These are phyloP conservation scores for Saccharum hybrid DNA, from an alignment of 202 grass and related monocot genomes.

Conservation along the genomic window DNA sequence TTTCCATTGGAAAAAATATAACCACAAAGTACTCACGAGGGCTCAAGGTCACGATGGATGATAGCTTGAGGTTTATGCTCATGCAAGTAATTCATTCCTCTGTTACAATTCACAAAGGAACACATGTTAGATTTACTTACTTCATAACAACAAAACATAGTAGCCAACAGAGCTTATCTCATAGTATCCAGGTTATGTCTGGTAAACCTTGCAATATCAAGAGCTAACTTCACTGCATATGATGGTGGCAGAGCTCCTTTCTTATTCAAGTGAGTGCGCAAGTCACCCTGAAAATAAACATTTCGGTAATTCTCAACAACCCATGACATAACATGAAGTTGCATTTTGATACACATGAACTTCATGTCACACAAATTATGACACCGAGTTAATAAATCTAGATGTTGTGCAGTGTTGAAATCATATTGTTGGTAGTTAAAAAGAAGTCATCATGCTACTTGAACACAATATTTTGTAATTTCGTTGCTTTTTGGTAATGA, in stretches of 20 bases:
- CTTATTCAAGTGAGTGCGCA: slow-evolving; percentile 66
- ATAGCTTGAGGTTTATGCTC: slow-evolving; percentile 92
- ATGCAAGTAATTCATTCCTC: slow-evolving; percentile 98
- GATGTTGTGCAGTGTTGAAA: slow-evolving; percentile 15
- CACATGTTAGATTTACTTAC: slow-evolving; percentile 14
- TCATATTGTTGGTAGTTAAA: slow-evolving; percentile 20
- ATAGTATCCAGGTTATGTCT: slow-evolving; percentile 18
- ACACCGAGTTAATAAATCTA: neutral
- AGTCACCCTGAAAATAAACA: slow-evolving; percentile 74
- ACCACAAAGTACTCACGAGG: slow-evolving; percentile 70
- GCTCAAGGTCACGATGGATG: slow-evolving; percentile 98
- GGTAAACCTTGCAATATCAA: slow-evolving; percentile 94
- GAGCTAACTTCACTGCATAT: slow-evolving; percentile 80
- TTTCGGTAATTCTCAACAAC: slow-evolving; percentile 21
- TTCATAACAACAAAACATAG: slow-evolving; percentile 38
- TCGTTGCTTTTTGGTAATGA: neutral
- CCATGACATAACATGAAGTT: slow-evolving; percentile 26
- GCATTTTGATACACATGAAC: slow-evolving; percentile 7
- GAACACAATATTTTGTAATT: neutral
- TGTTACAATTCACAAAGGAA: slow-evolving; percentile 53
- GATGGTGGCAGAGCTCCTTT: slow-evolving; percentile 64
- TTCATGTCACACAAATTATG: slow-evolving; percentile 27
- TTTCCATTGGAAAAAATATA: neutral
- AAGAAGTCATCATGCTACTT: neutral
- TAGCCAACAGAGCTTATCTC: neutral